Base-by-base conservation (phyloP, 2,329 filamentous ascomycete genomes). In the Trichoderma lentiforme region DNA sequence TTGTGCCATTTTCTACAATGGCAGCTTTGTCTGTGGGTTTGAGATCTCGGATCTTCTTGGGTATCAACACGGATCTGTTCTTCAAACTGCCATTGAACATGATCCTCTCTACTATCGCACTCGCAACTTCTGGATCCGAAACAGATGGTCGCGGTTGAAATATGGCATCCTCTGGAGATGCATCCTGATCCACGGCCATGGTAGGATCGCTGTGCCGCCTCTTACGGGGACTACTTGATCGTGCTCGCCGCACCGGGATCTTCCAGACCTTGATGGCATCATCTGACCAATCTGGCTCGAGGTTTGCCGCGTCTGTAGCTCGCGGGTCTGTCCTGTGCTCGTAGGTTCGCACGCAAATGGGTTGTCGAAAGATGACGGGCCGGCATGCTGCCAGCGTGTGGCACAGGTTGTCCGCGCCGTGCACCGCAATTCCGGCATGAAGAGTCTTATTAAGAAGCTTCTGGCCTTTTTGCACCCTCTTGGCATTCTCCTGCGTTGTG, bases 261-360 rank as follows among this genome's bases (percentile, higher is more conserved):
- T 93, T 91, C 95, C 95, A 98, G 1, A 98, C 92, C 72, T 90
- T 90, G 71, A 98, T 89, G 74, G 91, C 90, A 12, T 89, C 85
- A 79, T 98, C 95, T 72, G 88, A 81, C 87, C 90, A 97, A 64
- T 93, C 90, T 0, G 94, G 93, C 34, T 84, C 80, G 47, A 77
- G 71, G 30, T 78, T 77, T 3, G 74, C 53, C 18, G 77, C 69
- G n/a, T 75, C 73, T 3, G 74, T 73, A 6, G 75, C 68, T 9
- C 83, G 80, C 6, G 83, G 80, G 67, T 87, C 84, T 11, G 82
- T 76, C 53, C 84, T 82, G 63, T 93, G 87, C 80, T 99, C 96
- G 74, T 89, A 86, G 1, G 91, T 86, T 36, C 83, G 84, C n/a
- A 98, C 82, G 0, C 92, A 91, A 79, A 97, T 87, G 0, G 93